Evolutionary conservation across 345 rosid genomes (phyloP), one percentile per base, ranked within the genome.

Genomic region (Hibiscus tridactylites): DNA sequence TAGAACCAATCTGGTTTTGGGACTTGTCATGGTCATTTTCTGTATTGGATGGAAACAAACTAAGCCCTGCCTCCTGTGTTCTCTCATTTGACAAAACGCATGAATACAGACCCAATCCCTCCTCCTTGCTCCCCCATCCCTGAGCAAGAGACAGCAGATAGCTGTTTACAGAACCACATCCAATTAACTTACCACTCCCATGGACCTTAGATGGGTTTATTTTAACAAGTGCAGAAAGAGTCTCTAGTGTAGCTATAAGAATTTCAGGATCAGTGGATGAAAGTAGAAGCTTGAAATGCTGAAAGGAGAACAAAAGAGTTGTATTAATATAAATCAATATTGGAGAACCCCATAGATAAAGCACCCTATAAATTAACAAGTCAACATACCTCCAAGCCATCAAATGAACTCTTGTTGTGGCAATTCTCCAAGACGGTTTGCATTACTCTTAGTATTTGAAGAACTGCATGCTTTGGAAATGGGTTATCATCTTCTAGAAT

Each of bases 81-180:
- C 84, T 88, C 78, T 94, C 98, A 79, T 91, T 91, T 74, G 96
- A 90, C 75, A 87, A 84, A 75, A 91, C 87, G 78, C 93, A 90
- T 11, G 97, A 90, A 80, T 90, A 91, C 75, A 94, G 81, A 70
- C 97, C 97, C 83, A 91, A 75, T 21, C 98, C 98, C 79, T 94
- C 98, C 79, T 91, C 98, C 81, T 94, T 94, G 83, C 96, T 94
- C 70, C 98, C 97, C 98, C 98, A 94, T 26, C 98, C 98, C 73
- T 94, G 98, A 69, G 96, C 96, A 65, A 94, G 82, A 70, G 97
- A 90, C 63, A 94, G 82, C 47, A 94, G 90, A 82, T 82, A 84
- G 82, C 96, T 85, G 71, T 88, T 94, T 6, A 94, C 90, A 3
- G 92, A 81, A 68, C 91, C 96, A 83, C 97, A 91, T 62, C 95